phyloP scores from a whole-genome alignment of 768 basidiomycete genomes.

The Hygrocybe punicea region DNA sequence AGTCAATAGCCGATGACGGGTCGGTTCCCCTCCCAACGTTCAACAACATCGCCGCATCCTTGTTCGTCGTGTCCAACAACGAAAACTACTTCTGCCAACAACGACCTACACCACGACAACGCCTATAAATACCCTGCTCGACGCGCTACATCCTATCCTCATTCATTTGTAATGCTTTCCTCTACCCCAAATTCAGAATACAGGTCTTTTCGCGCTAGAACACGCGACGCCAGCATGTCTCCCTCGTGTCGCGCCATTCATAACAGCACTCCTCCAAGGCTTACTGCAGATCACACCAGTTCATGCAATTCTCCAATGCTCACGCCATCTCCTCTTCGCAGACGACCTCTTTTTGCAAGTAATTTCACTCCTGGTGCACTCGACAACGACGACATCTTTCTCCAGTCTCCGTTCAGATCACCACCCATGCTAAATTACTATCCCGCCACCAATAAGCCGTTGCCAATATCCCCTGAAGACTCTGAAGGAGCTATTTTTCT shows the following conservation, averaged over 20 bases:
- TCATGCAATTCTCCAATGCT: conserved; percentile 58
- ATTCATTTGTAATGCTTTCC: conserved; percentile 38
- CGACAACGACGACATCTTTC: conserved; percentile 51
- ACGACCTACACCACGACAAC: neutral
- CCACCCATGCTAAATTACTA: conserved; percentile 37
- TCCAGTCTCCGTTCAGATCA: conserved; percentile 51
- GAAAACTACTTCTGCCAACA: neutral
- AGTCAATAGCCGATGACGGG: too few species aligned
- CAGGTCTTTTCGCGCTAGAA: conserved; percentile 28
- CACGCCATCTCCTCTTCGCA: conserved; percentile 60
- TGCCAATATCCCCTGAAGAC: conserved; percentile 48
- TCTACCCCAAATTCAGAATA: conserved; percentile 43
- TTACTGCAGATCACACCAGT: conserved; percentile 23
- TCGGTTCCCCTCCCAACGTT: neutral
- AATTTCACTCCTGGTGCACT: conserved; percentile 18
- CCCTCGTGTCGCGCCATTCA: conserved; percentile 37
- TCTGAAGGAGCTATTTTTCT: conserved; percentile 59
- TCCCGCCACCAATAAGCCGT: conserved; percentile 29
- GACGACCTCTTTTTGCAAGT: conserved; percentile 40
- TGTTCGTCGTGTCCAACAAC: conserved; percentile 2
- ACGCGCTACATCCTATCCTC: neutral
- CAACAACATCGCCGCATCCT: neutral
- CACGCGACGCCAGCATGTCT: conserved; percentile 33
- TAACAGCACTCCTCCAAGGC: conserved; percentile 35
- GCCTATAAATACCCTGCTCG: neutral